Conservation (phyloP, 768 basidiomycete species). For the Suillus alpinus region DNA sequence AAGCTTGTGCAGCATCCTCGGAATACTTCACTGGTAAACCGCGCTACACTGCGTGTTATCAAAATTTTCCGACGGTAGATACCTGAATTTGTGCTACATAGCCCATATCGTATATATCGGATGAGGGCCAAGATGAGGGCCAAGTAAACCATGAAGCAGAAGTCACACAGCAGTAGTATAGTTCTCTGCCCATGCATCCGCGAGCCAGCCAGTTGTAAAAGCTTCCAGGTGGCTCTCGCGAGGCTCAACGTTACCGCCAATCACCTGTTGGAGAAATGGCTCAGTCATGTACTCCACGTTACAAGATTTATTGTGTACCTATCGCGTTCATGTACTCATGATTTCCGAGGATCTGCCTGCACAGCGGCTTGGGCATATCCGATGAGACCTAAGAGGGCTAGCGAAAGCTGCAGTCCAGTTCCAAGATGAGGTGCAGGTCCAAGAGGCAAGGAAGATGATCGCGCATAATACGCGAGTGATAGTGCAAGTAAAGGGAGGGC, state of each 20-base stretch:
- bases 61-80: too few relatives aligned
- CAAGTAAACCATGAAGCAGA: slow-evolving; percentile 71
- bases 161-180: slow-evolving; percentile 81
- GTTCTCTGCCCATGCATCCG: slow-evolving; percentile 79
- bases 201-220: slow-evolving; percentile 74
- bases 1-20: too few relatives aligned
- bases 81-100: too few relatives aligned
- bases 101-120: too few relatives aligned
- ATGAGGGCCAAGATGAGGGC: too few relatives aligned
- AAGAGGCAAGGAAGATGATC: slow-evolving; percentile 29
- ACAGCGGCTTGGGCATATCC: slow-evolving; percentile 21
- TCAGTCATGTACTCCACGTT: slow-evolving; percentile 6
- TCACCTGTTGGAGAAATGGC: slow-evolving; percentile 50
- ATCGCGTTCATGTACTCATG: slow-evolving; percentile 96
- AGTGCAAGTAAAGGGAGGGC: slow-evolving; percentile 24
- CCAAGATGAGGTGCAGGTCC: slow-evolving; percentile 32
- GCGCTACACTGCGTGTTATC: too few relatives aligned
- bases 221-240: slow-evolving; percentile 69
- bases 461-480: slow-evolving; percentile 28
- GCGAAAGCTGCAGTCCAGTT: slow-evolving; percentile 18
- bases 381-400: slow-evolving; percentile 23
- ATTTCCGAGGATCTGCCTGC: slow-evolving; percentile 68
- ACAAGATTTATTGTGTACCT: slow-evolving; percentile 38
- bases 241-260: slow-evolving; percentile 73
- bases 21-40: too few relatives aligned